Base-by-base conservation (phyloP, 345 rosid species). In the Iberis pinnata region DNA sequence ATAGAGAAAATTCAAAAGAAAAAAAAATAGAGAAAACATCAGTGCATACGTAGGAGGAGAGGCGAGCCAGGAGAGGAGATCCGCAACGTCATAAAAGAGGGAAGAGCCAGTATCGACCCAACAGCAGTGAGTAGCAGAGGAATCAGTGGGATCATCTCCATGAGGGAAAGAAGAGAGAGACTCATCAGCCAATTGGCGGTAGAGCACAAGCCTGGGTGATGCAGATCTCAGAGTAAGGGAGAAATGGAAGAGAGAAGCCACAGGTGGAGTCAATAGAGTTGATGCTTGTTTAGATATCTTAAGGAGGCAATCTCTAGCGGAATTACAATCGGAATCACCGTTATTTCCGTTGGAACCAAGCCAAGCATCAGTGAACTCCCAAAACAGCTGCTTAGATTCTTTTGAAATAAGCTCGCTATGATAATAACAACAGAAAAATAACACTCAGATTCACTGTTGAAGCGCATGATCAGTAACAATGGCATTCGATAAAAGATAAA, bases 51-150 rank as follows among this genome's bases (percentile, higher is more conserved):
- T 61, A 65, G 74, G 32, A 43, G 75, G 71, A 52, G 58, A 60
- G 5, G 37, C 60, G 48, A 92, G 80, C 98, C 95, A 88, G 33
- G 64, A 26, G 19, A 32, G 70, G 37, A 92, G 64, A 41, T 92
- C 97, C 18, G 75, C 68, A 53, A 74, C 80, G 22, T 92, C 83
- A 61, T 77, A 81, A 74, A 88, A 92, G 50, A 92, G 68, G 2
- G 78, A 72, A 18, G 73, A 82, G 37, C 97, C 98, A 61, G 76
- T 80, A 58, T 92, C 98, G 12, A 88, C 87, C 98, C 98, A 92
- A 68, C 98, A 92, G 44, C 98, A 92, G 56, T 76, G 81, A 48
- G 80, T 75, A 40, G 72, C 68, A 35, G 86, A 79, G 38, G 73
- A 70, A 32, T 61, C 69, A 36, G 84, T 83, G 45, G 71, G 69